Evolutionary conservation across 257 asterid species (phyloP), one percentile per base, ranked within the genome.

Genomic region (Solanum neorickii): DNA sequence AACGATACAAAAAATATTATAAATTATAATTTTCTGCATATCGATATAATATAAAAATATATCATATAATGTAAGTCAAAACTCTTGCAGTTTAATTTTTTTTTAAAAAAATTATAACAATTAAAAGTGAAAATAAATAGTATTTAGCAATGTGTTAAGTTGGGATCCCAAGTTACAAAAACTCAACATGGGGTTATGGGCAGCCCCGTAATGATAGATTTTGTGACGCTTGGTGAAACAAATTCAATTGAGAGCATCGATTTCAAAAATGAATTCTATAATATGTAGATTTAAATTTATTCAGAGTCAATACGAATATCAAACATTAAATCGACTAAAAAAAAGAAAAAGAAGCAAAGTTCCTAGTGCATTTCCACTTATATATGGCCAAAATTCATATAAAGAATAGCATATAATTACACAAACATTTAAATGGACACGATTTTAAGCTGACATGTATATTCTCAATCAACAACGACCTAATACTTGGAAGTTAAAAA

Each of bases 381-480:
- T 72, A 72, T 72, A 72, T 70, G 77, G 20, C 78, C 78, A 35
- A 72, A 72, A 16, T 33, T 4, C 78, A 72, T 33, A n/a, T 7
- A 33, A 31, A 70, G 46, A 73, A 73, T 37, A 73, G 82, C 49
- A 73, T 73, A 73, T 73, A 37, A 37, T 18, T 73, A 73, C 47
- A 73, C 39, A 35, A 35, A 35, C 29, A 73, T 73, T 37, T 35
- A 20, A 73, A 37, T 73, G 82, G 5, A 18, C 82, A 37, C 9
- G 29, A 5, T 20, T 73, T 70, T 35, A 72, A 72, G 25, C 16
- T 18, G n/a, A 15, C 80, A 35, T 72, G 18, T 33, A 72, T 73
- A 73, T 73, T 73, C 82, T 37, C 49, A 73, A 73, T 73, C 82
- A 73, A 73, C 49, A 18, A 73, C 16, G 25, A 73, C 49, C 49